phyloP scores from a whole-genome alignment of 2,329 filamentous ascomycete genomes.

The Xylariaceae sp. region DNA sequence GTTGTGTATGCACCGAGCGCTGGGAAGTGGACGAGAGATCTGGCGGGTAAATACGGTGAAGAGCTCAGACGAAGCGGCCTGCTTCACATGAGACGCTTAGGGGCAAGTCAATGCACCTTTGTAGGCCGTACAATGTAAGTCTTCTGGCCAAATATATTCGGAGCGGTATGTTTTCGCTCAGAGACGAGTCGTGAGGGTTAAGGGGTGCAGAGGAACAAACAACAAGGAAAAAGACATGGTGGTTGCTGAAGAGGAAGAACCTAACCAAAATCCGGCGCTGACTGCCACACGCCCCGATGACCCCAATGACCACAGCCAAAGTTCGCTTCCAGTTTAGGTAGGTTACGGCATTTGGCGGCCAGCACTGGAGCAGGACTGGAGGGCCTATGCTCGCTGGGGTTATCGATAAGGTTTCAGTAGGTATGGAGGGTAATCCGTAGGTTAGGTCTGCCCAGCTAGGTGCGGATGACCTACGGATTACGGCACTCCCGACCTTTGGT shows the following conservation, averaged over 20 bases:
- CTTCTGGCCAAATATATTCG: slow-evolving; percentile 20
- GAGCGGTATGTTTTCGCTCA: slow-evolving; percentile 9
- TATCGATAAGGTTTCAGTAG: slow-evolving; percentile 26
- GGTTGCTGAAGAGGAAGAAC: slow-evolving; percentile 21
- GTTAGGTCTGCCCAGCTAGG: no score
- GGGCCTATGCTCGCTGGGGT: background rate
- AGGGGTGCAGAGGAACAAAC: slow-evolving; percentile 18
- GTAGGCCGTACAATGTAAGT: slow-evolving; percentile 1
- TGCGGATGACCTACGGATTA: no score
- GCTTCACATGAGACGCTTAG: slow-evolving; percentile 12
- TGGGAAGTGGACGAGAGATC: slow-evolving; percentile 6
- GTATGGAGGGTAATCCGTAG: no score
- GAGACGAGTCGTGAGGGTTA: slow-evolving; percentile 7
- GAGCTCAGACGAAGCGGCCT: slow-evolving; percentile 7
- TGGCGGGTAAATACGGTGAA: slow-evolving; percentile 7
- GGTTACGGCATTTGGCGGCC: slow-evolving; percentile 28
- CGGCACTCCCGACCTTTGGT: no score
- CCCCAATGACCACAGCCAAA: slow-evolving; percentile 14
- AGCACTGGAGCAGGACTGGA: slow-evolving; percentile 13
- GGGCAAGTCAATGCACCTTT: slow-evolving; percentile 10
- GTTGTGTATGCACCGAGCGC: slow-evolving; percentile 17
- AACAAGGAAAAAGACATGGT: slow-evolving; percentile 23
- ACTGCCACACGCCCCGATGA: slow-evolving; percentile 20
- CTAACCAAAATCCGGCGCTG: slow-evolving; percentile 26
- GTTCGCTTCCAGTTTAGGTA: slow-evolving; percentile 21